phyloP scores from a whole-genome alignment of 352 stramenopile genomes.

The Globisporangium rhizosaccharum region DNA sequence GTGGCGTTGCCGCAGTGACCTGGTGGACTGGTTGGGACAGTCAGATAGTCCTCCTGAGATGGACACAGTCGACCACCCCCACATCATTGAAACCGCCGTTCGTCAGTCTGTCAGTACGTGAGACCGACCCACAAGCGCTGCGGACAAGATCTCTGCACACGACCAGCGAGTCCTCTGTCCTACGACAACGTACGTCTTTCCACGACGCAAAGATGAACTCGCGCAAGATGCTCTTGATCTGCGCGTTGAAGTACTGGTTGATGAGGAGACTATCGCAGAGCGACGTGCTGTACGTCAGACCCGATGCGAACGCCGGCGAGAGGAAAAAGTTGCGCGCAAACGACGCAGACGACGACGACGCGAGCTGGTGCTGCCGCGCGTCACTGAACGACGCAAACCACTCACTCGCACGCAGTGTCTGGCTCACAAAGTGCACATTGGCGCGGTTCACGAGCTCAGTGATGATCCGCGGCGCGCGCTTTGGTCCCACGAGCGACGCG shows the following conservation, averaged over 20 bases:
- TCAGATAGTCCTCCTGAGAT: conserved; percentile 31
- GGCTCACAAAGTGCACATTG: conserved; percentile 81
- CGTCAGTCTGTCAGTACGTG: no score
- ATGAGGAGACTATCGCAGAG: conserved; percentile 84
- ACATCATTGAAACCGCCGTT: no score
- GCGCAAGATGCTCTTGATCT: conserved; percentile 83
- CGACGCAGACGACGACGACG: conserved; percentile 40
- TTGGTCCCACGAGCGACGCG: conserved; percentile 50
- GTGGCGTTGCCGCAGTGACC: background rate
- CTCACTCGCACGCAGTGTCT: conserved; percentile 60
- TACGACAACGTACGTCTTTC: conserved; percentile 31
- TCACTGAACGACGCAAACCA: conserved; percentile 47
- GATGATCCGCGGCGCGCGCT: conserved; percentile 57
- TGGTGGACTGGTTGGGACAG: conserved; percentile 17
- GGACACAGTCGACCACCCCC: background rate
- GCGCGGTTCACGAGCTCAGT: conserved; percentile 75
- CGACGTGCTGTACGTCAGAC: conserved; percentile 79
- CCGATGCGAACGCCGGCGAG: conserved; percentile 75
- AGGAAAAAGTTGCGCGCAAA: conserved; percentile 82
- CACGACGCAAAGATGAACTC: conserved; percentile 84
- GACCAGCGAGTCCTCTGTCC: no score
- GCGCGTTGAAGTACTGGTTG: conserved; percentile 86
- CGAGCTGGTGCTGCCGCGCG: conserved; percentile 22
- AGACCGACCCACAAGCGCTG: no score
- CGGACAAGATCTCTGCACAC: no score